Percentiles rank a stretch among this genome's conserved stretches.
These are phyloP conservation scores for Cyclotella choctawhatcheeana DNA, from an alignment of 108 stramenopile genomes.

Conservation along the genomic window DNA sequence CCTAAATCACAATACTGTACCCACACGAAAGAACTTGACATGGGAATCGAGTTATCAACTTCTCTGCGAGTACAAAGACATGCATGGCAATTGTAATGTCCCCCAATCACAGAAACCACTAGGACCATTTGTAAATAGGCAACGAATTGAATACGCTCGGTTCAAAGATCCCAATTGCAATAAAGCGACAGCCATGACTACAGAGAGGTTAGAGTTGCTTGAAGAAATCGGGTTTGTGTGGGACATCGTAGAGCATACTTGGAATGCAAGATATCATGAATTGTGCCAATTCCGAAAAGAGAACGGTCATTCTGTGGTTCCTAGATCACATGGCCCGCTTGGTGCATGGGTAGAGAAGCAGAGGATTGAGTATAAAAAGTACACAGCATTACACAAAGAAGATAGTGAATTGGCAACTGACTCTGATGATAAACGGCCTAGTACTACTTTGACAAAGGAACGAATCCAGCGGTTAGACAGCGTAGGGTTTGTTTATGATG, in stretches of 20 bases:
- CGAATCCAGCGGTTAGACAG: conserved; percentile 26
- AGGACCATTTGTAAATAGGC: conserved; percentile 38
- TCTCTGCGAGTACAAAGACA: conserved; percentile 26
- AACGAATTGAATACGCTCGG: conserved; percentile 42
- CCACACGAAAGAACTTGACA: conserved; percentile 17
- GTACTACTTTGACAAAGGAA: conserved; percentile 35
- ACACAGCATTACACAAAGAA: conserved; percentile 5
- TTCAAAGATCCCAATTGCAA: conserved; percentile 12
- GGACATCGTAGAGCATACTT: conserved; percentile 42
- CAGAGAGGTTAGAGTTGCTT: conserved; percentile 18
- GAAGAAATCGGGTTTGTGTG: conserved; percentile 49
- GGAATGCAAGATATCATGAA: conserved; percentile 37
- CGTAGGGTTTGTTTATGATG: conserved; percentile 44
- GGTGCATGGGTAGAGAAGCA: conserved; percentile 48
- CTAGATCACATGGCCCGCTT: conserved; percentile 33
- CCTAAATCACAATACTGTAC: background rate
- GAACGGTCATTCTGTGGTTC: conserved; percentile 41
- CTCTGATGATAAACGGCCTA: background rate
- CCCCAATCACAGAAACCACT: conserved; percentile 44
- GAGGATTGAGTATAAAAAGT: conserved; percentile 44
- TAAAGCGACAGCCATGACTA: conserved; percentile 43
- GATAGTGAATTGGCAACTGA: background rate
- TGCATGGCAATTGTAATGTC: conserved; percentile 29
- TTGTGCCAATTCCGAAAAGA: conserved; percentile 24
- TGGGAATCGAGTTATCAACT: conserved; percentile 42